phyloP scores from a whole-genome alignment of 140 eudicot genomes.

The Oenanthe javanica region DNA sequence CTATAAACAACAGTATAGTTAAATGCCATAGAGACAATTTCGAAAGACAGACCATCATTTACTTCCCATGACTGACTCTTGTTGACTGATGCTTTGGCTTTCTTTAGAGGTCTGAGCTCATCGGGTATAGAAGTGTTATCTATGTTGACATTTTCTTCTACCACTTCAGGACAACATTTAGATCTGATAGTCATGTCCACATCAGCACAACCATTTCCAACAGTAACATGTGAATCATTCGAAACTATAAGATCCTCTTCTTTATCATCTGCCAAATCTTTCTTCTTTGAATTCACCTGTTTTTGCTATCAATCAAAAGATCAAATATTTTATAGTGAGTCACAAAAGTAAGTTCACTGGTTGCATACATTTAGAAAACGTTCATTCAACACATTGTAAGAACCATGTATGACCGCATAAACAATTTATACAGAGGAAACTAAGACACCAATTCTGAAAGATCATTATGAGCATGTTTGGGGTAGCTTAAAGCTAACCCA shows the following conservation, averaged over 20 bases:
- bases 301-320: constrained; percentile 31
- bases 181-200: constrained; percentile 12
- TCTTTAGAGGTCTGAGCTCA: constrained; percentile 63
- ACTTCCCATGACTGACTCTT: constrained; percentile 22
- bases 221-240: constrained; percentile 29
- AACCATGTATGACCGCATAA: not conserved
- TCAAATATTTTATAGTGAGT: not conserved
- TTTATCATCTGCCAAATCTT: constrained; percentile 21
- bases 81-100: constrained; percentile 43
- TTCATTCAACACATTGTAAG: not conserved
- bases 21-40: not conserved
- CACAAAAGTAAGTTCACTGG: not conserved
- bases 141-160: constrained; percentile 31
- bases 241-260: constrained; percentile 27
- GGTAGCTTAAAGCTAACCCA: too few relatives aligned
- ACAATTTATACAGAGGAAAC: too few relatives aligned
- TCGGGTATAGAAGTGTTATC: constrained; percentile 18
- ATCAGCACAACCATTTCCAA: constrained; percentile 35
- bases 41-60: constrained; percentile 38
- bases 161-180: constrained; percentile 23
- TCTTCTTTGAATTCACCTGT: constrained; percentile 37
- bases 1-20: not conserved
- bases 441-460: too few relatives aligned
- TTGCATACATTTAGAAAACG: not conserved
- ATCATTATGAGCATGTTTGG: too few relatives aligned